Conservation (phyloP, 345 rosid genomes). For the Gossypium turneri region DNA sequence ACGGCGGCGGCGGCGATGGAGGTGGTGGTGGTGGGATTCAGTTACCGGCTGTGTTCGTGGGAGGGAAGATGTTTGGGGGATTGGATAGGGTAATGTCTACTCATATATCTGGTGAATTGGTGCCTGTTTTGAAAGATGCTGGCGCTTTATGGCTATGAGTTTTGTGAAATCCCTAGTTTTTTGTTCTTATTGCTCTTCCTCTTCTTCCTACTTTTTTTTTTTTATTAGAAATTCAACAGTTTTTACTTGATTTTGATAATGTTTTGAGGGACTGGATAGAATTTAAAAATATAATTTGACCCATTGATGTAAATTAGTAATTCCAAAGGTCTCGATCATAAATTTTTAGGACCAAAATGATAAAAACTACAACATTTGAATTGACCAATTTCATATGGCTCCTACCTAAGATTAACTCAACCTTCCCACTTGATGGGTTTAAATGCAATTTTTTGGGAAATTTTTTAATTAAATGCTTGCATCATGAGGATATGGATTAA, state of each 20-base stretch:
- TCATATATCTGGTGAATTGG: slow-evolving; percentile 80
- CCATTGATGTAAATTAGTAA: too few species aligned
- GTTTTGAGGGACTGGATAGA: neutral
- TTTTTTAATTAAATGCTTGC: neutral
- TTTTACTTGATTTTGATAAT: neutral
- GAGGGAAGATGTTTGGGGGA: slow-evolving; percentile 84
- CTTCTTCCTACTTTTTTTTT: neutral
- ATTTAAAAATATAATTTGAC: too few species aligned
- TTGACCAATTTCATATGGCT: too few species aligned
- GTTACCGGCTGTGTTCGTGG: slow-evolving; percentile 71
- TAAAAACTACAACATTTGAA: too few species aligned
- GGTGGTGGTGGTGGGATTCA: slow-evolving; percentile 31
- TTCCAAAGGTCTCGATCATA: too few species aligned
- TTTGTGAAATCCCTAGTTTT: too few species aligned
- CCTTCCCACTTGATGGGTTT: too few species aligned
- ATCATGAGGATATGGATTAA: neutral
- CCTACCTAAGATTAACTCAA: too few species aligned
- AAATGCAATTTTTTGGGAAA: neutral
- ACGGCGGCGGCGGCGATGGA: neutral
- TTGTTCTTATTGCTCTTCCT: neutral
- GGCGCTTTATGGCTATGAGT: slow-evolving; percentile 81
- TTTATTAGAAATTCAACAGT: neutral
- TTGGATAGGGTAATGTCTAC: slow-evolving; percentile 74
- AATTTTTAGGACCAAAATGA: too few species aligned
- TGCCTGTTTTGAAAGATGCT: slow-evolving; percentile 73